A percentile compares a stretch with the other conserved stretches of the same genome.
Evolutionary conservation across 306 rosid species (phyloP).

Genomic region (Cicer bijugum): DNA sequence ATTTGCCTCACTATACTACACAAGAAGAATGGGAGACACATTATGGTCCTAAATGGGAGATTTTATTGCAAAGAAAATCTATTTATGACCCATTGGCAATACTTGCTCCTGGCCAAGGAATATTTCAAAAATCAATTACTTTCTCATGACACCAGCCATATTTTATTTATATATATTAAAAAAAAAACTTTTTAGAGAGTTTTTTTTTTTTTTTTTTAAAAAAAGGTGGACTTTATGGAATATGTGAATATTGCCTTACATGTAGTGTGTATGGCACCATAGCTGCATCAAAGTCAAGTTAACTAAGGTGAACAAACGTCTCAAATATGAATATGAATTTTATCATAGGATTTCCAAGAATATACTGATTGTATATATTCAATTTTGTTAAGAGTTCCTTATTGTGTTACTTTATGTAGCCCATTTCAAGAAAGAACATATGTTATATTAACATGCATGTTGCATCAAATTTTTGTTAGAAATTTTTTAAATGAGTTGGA

Average conservation of each 20-base stretch:
- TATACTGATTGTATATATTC: slow-evolving; percentile 49
- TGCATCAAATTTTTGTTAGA: neutral
- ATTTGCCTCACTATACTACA: slow-evolving; percentile 80
- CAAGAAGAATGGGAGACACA: slow-evolving; percentile 81
- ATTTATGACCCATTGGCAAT: slow-evolving; percentile 89
- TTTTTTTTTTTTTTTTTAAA: too few relatives aligned
- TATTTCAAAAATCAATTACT: slow-evolving; percentile 70
- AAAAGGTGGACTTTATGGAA: slow-evolving; percentile 26
- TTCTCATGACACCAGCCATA: slow-evolving; percentile 51
- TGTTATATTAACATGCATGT: neutral
- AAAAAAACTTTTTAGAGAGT: too few relatives aligned
- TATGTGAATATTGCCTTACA: slow-evolving; percentile 39
- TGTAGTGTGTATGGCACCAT: slow-evolving; percentile 41
- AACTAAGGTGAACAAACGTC: slow-evolving; percentile 33
- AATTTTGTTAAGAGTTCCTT: slow-evolving; percentile 45
- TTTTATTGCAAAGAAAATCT: slow-evolving; percentile 70
- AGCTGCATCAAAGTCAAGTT: slow-evolving; percentile 35
- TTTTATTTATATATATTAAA: neutral
- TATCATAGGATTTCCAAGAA: slow-evolving; percentile 43
- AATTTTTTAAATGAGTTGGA: too few relatives aligned
- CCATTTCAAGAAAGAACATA: slow-evolving; percentile 34
- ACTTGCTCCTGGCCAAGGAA: slow-evolving; percentile 89
- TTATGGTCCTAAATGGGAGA: slow-evolving; percentile 89
- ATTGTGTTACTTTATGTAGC: slow-evolving; percentile 40
- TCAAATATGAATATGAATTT: slow-evolving; percentile 33